These are phyloP conservation scores for Pseudocercospora musae DNA, from an alignment of 2,329 filamentous ascomycete genomes.

Conservation along the genomic window DNA sequence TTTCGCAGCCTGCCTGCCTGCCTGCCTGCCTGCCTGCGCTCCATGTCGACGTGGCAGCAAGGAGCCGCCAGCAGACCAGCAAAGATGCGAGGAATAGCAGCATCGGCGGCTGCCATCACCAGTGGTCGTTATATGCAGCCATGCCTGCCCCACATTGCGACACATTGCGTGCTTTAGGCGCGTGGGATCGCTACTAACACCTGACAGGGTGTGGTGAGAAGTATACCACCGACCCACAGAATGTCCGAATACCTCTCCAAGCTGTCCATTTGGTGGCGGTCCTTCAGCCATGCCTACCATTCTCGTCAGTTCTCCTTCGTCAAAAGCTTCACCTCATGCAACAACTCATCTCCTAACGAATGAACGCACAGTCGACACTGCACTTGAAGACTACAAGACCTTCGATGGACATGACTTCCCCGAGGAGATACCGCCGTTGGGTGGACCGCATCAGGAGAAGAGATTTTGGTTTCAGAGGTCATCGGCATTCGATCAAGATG, in stretches of 20 bases:
- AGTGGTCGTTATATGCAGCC: not conserved
- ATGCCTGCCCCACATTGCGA: not conserved
- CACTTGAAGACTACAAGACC: conserved; percentile 11
- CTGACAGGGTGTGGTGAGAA: not conserved
- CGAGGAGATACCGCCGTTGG: conserved; percentile 5
- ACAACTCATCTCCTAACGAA: not conserved
- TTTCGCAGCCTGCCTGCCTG: not conserved
- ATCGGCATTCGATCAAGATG: conserved; percentile 9
- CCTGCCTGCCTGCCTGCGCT: not conserved
- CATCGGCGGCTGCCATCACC: no score
- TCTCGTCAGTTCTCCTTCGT: conserved; percentile 1
- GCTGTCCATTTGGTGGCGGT: not conserved
- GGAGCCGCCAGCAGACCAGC: no score
- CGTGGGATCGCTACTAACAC: not conserved
- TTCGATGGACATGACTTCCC: conserved; percentile 2
- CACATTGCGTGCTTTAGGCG: not conserved
- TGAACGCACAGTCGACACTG: not conserved
- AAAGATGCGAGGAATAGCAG: no score
- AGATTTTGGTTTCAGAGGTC: conserved; percentile 12
- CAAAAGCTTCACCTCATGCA: not conserved
- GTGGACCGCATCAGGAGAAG: conserved; percentile 4
- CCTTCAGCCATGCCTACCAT: not conserved
- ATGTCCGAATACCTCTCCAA: not conserved
- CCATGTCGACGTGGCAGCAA: not conserved
- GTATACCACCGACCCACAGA: not conserved